phyloP scores from a whole-genome alignment of 345 rosid species.

The Cardamine chenopodiifolia region DNA sequence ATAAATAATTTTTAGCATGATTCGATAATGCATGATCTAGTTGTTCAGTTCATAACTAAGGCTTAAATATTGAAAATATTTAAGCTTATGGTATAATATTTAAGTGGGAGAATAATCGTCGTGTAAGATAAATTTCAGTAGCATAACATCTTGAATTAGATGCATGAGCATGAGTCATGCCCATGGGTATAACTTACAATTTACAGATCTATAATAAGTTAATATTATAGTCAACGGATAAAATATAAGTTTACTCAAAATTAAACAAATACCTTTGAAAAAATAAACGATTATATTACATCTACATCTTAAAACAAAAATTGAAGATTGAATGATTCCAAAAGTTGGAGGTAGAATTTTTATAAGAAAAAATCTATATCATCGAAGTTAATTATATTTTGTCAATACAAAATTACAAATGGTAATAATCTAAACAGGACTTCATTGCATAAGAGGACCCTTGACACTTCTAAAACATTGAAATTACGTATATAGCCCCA shows the following conservation, averaged over 20 bases:
- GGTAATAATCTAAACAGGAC: conserved; percentile 17
- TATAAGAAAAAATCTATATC: background rate
- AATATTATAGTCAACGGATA: background rate
- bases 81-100: background rate
- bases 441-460: conserved; percentile 14
- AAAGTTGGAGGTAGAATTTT: background rate
- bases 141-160: conserved; percentile 1
- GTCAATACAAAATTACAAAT: conserved; percentile 25
- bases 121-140: too few species aligned
- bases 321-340: conserved; percentile 9
- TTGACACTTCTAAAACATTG: conserved; percentile 18
- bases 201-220: background rate
- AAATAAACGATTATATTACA: background rate
- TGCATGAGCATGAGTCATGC: background rate
- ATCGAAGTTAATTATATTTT: conserved; percentile 1
- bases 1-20: background rate
- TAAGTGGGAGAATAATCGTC: conserved; percentile 22
- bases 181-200: too few species aligned
- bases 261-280: background rate
- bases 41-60: background rate
- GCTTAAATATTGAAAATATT: background rate
- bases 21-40: conserved; percentile 7
- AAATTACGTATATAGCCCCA: background rate
- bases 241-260: background rate
- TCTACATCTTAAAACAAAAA: background rate